Evolutionary conservation across 257 asterid genomes (phyloP).

Genomic region (Scutellaria baicalensis): DNA sequence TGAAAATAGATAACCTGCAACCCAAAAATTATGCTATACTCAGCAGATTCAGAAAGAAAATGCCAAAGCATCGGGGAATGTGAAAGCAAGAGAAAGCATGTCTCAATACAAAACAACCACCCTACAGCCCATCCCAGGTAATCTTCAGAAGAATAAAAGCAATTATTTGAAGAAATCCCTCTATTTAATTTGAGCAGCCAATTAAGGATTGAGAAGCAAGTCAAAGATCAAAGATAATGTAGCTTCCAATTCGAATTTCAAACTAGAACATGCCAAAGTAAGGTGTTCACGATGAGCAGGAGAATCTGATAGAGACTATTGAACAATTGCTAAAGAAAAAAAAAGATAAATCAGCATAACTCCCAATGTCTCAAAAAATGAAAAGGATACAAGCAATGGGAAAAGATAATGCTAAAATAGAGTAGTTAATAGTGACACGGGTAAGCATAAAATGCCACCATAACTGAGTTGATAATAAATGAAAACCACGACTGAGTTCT

Average conservation of each 20-base stretch:
- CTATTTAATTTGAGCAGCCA: background rate
- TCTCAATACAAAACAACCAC: background rate
- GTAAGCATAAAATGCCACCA: conserved; percentile 1
- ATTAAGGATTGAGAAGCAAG: background rate
- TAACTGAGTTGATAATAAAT: conserved; percentile 2
- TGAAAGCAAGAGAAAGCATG: background rate
- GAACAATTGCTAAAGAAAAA: background rate
- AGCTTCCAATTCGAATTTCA: background rate
- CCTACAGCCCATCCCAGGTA: background rate
- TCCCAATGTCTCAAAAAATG: background rate
- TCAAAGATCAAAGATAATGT: background rate
- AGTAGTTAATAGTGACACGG: background rate
- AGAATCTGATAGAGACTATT: conserved; percentile 6
- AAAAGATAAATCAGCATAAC: background rate
- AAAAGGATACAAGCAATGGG: background rate
- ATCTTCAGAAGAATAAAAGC: background rate
- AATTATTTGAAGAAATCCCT: background rate
- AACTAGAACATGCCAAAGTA: background rate
- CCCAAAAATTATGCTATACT: conserved; percentile 12
- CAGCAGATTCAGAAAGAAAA: conserved; percentile 25
- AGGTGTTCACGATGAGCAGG: background rate
- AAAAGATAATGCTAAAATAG: background rate
- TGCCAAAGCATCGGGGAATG: background rate
- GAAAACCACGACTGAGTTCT: conserved; percentile 5
- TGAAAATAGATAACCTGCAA: conserved; percentile 90